These are phyloP conservation scores for Leccinum incarnatum DNA, from an alignment of 768 basidiomycete species.

Conservation along the genomic window DNA sequence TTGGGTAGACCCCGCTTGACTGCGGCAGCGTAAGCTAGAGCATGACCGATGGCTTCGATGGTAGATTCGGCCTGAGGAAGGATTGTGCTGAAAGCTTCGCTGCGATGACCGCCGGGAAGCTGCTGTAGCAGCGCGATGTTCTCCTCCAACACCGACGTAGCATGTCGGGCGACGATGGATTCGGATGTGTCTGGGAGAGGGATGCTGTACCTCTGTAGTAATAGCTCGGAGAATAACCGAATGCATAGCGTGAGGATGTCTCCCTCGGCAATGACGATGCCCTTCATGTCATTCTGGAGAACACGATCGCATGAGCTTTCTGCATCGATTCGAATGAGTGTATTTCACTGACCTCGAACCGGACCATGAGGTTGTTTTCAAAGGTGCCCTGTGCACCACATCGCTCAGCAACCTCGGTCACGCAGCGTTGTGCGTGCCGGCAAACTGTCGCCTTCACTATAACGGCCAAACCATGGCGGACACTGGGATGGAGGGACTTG, in stretches of 20 bases:
- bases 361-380: conserved; percentile 59
- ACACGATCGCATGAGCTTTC: neutral
- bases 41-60: conserved; percentile 63
- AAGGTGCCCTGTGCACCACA: conserved; percentile 68
- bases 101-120: conserved; percentile 28
- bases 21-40: conserved; percentile 57
- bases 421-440: conserved; percentile 38
- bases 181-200: conserved; percentile 43
- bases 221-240: conserved; percentile 56
- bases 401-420: conserved; percentile 54
- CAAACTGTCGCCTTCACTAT: neutral
- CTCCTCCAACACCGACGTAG: conserved; percentile 44
- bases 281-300: conserved; percentile 40
- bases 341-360: conserved; percentile 42
- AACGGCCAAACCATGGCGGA: neutral
- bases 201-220: conserved; percentile 51
- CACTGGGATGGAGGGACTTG: neutral
- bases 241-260: conserved; percentile 52
- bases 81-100: conserved; percentile 45
- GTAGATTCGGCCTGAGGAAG: conserved; percentile 53
- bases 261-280: conserved; percentile 59
- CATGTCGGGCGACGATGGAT: conserved; percentile 54
- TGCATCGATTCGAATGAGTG: neutral
- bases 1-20: conserved; percentile 41
- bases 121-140: conserved; percentile 38